Conservation (phyloP, 2,329 filamentous ascomycete genomes). For the Colletotrichum sansevieriae region DNA sequence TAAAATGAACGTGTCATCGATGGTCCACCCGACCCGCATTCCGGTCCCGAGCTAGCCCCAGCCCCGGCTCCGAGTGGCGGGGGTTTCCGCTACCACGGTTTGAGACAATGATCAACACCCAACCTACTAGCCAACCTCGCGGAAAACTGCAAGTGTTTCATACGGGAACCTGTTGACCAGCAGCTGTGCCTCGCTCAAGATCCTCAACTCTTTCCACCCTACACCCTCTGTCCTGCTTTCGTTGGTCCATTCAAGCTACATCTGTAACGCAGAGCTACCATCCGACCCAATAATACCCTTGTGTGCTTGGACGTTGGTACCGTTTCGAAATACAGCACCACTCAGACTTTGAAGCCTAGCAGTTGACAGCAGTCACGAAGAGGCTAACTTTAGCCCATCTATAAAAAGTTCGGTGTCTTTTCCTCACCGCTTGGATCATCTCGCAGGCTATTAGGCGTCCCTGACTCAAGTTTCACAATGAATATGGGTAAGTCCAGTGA, state of each 20-base stretch:
- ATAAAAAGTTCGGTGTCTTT: too few relatives aligned
- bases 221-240: too few relatives aligned
- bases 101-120: not conserved
- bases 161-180: not conserved
- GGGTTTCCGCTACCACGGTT: constrained; percentile 1
- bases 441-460: not conserved
- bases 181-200: not conserved
- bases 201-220: not conserved
- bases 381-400: not conserved
- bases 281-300: too few relatives aligned
- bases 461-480: constrained; percentile 3
- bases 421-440: not conserved
- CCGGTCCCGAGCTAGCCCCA: constrained; percentile 27
- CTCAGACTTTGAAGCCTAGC: too few relatives aligned
- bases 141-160: not conserved
- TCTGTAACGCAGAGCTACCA: too few relatives aligned
- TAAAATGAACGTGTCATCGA: constrained; percentile 39
- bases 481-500: constrained; percentile 30
- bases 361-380: not conserved
- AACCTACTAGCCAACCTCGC: constrained; percentile 5
- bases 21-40: constrained; percentile 34
- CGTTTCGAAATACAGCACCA: constrained; percentile 12
- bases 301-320: constrained; percentile 14
- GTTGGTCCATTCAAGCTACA: too few relatives aligned
- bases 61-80: constrained; percentile 25